These are phyloP conservation scores for Xerocomellus chrysenteron DNA, from an alignment of 768 basidiomycete species.

Conservation along the genomic window DNA sequence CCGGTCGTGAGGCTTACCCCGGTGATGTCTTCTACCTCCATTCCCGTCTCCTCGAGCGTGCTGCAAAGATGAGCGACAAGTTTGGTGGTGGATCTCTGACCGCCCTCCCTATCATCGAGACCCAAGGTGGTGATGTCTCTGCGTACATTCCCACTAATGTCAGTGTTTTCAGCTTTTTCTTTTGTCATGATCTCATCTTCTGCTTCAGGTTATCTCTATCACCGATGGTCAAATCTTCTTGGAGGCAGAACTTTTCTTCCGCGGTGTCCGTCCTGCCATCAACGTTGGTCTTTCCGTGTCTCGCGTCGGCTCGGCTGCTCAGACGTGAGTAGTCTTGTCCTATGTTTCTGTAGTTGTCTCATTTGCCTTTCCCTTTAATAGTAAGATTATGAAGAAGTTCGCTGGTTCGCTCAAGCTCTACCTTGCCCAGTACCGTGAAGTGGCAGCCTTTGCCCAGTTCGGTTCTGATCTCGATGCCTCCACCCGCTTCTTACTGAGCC, in stretches of 20 bases:
- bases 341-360: background rate
- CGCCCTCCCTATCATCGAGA: slow-evolving; percentile 99
- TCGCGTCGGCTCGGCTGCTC: slow-evolving; percentile 99
- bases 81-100: slow-evolving; percentile 99
- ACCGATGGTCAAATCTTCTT: slow-evolving; percentile 99
- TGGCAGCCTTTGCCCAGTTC: slow-evolving; percentile 98
- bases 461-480: slow-evolving; percentile 99
- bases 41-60: slow-evolving; percentile 99
- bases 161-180: slow-evolving; percentile 22
- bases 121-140: slow-evolving; percentile 99
- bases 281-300: slow-evolving; percentile 99
- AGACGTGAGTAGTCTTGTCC: slow-evolving; percentile 69
- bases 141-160: slow-evolving; percentile 97
- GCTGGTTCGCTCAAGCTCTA: slow-evolving; percentile 99
- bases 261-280: slow-evolving; percentile 99
- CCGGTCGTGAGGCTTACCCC: slow-evolving; percentile 99
- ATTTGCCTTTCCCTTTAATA: slow-evolving; percentile 27
- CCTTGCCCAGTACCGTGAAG: slow-evolving; percentile 99
- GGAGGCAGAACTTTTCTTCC: slow-evolving; percentile 99
- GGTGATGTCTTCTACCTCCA: slow-evolving; percentile 99
- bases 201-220: slow-evolving; percentile 90
- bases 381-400: slow-evolving; percentile 99
- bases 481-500: slow-evolving; percentile 95
- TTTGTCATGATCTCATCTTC: background rate
- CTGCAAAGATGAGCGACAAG: slow-evolving; percentile 99